Base-by-base conservation (phyloP, 2,329 filamentous ascomycete genomes). In the Cladophialophora exuberans region DNA sequence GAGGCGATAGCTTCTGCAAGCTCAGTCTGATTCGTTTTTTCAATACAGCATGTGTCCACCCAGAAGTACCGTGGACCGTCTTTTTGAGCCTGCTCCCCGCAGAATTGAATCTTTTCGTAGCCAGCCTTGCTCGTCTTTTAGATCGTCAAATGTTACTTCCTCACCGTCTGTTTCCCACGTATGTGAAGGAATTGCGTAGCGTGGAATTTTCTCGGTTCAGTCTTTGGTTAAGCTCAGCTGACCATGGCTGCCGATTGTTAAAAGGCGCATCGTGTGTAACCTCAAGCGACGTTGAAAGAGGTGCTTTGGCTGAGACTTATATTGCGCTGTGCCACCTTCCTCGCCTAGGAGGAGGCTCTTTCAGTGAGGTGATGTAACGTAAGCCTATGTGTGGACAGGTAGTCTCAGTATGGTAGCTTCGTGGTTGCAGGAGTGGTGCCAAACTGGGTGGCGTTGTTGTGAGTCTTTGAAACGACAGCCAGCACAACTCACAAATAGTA, bases 101-200 rank as follows among this genome's bases (percentile, higher is more conserved):
- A 52, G 20, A 30, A 45, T 20, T 15, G 15, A 28, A 57, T 49
- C 35, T 60, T 58, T 20, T 3, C 15, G 18, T 26, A 58, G 5
- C 57, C 54, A 6, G 13, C 28, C 50, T 54, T 50, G 13, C 20
- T 22, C 15, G 20, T 33, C 38, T 38, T 22, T 15, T 18, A 59
- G 20, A 35, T 57, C 54, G 11, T 50, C n/a, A 18, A 56, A 56
- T n/a, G 36, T 56, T 15, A 59, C 33, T 22, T 59, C 56, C 3
- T 56, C 54, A 18, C 61, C 57, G 15, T 54, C 59, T 17, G 46
- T n/a, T 23, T 50, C 62, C 63, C 63, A 65, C 11, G 45, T 51
- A 36, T 65, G 63, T 13, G 62, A 62, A 2, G 63, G 54, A 15
- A 65, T 65, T 10, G 55, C 63, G 45, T 64, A 65, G 6, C 38